Evolutionary conservation across 2,329 filamentous ascomycete genomes (phyloP).

Genomic region (Neonectria coccinea): DNA sequence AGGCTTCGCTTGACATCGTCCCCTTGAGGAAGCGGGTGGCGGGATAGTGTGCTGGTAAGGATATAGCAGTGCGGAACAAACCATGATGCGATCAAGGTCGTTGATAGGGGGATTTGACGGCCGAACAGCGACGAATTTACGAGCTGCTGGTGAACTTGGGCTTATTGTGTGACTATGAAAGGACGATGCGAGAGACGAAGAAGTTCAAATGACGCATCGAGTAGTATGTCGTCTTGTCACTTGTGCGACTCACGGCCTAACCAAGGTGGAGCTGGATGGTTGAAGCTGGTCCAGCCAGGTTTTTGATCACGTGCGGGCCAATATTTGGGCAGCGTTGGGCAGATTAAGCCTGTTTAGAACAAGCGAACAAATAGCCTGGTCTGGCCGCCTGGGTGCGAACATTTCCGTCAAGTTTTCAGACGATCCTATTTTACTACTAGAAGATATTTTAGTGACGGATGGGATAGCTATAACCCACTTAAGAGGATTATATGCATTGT

Average conservation of each 20-base stretch:
- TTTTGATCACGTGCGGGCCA: not conserved
- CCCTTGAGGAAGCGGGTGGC: conserved; percentile 19
- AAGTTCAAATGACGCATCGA: conserved; percentile 13
- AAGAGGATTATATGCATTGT: not conserved
- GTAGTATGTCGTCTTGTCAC: conserved; percentile 2
- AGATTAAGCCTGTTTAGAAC: not conserved
- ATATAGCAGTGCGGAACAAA: conserved; percentile 31
- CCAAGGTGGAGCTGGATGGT: not conserved
- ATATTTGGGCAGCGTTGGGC: not conserved
- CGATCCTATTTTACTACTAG: not conserved
- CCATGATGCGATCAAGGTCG: conserved; percentile 34
- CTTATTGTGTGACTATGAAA: not conserved
- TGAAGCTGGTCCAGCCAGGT: not conserved
- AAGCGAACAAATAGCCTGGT: not conserved
- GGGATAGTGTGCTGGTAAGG: conserved; percentile 27
- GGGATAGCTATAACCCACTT: not conserved
- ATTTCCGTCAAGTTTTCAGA: not conserved
- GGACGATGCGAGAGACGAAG: not conserved
- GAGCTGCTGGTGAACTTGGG: not conserved
- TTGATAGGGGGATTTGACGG: not conserved
- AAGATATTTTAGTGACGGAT: not conserved
- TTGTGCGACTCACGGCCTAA: conserved; percentile 10
- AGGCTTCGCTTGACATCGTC: conserved; percentile 41
- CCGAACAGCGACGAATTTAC: not conserved
- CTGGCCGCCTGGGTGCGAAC: not conserved